Base-by-base conservation (phyloP, 2,329 filamentous ascomycete species). In the Aurifilum marmelostoma region DNA sequence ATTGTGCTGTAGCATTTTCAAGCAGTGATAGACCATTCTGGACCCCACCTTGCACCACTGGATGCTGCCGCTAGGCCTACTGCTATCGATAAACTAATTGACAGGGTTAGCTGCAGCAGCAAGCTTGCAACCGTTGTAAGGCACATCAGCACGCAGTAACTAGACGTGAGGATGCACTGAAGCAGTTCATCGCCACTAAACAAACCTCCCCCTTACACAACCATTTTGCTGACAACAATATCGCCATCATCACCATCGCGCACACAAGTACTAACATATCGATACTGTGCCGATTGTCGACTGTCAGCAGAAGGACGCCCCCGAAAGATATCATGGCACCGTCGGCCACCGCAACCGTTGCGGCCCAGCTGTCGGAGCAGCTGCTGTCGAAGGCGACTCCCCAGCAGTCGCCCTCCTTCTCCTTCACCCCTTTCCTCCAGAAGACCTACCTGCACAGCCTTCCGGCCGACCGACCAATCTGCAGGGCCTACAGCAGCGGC, bases 401-500 rank as follows among this genome's bases (percentile, higher is more conserved):
- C 5, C 75, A 78, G 69, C 59, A 61, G 3, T 27, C 67, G 11
- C 91, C 92, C 82, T 88, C 83, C 74, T 97, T 97, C 84, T 88
- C 88, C 79, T 97, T 97, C 85, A 90, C 89, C 41, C 91, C 93
- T 61, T 97, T 97, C 82, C 88, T 97, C 50, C 91, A 91, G 73
- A 84, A 89, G 71, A 94, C 92, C 73, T 94, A 96, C 80, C 90
- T 93, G 72, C 94, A 97, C 80, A 92, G 92, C 72, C 89, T 97
- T 65, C 88, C 92, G 29, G 87, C 91, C 50, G 89, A 92, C 78
- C 88, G 92, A 0, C 93, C 94, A 58, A 84, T 92, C 77, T 98
- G 96, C 84, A 93, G 92, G 77, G 90, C 94, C 70, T 97, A 93
- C 82, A 86, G 92, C 71, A 88, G 93, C 71, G 94, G 93, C 56